Evolutionary conservation across 208 protist species (phyloP).

Genomic region (Eutreptiella sp.): DNA sequence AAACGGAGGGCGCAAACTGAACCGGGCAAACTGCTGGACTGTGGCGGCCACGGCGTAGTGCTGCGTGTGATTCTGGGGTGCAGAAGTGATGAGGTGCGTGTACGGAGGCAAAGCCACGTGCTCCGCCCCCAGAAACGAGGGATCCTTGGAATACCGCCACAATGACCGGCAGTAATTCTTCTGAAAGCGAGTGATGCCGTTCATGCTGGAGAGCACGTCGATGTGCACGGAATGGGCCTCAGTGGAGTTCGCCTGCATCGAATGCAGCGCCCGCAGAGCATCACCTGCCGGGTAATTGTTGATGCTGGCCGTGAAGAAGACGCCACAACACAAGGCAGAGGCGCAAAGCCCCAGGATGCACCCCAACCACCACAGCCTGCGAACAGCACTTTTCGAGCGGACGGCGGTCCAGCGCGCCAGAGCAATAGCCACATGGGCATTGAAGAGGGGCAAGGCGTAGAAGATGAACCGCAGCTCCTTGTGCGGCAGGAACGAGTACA

Average conservation of each 20-base stretch:
- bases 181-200: slow-evolving; percentile 42
- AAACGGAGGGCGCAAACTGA: too few relatives aligned
- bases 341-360: background rate
- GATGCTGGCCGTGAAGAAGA: background rate
- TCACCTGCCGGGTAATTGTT: slow-evolving; percentile 47
- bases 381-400: background rate
- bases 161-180: slow-evolving; percentile 21
- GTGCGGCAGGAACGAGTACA: slow-evolving; percentile 79
- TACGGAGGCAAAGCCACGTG: too few relatives aligned
- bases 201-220: slow-evolving; percentile 38
- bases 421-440: slow-evolving; percentile 45
- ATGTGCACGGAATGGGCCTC: slow-evolving; percentile 34
- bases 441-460: slow-evolving; percentile 68
- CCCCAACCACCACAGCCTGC: background rate
- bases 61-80: too few relatives aligned
- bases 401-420: slow-evolving; percentile 31
- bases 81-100: too few relatives aligned
- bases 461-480: slow-evolving; percentile 91
- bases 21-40: too few relatives aligned
- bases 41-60: too few relatives aligned
- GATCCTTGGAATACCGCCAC: too few relatives aligned
- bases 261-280: slow-evolving; percentile 33
- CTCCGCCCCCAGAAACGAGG: too few relatives aligned
- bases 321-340: background rate
- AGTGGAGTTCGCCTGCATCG: background rate